phyloP scores from a whole-genome alignment of 345 rosid genomes.

The Rhizophora mangle region DNA sequence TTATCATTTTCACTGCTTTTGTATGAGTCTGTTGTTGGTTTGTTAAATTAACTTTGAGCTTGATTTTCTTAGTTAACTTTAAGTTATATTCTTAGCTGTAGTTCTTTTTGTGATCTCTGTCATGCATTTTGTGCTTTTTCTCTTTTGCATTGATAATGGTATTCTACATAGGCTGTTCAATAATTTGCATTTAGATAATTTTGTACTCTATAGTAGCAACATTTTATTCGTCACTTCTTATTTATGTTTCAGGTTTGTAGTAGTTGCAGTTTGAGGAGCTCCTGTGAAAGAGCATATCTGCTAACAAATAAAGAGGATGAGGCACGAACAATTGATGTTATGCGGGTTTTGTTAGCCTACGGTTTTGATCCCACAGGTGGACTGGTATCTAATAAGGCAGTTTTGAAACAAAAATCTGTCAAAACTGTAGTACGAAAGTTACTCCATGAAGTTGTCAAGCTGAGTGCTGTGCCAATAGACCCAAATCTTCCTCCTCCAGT shows the following conservation, averaged over 20 bases:
- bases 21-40: neutral
- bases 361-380: constrained; percentile 68
- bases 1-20: neutral
- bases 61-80: no score
- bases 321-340: constrained; percentile 77
- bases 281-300: constrained; percentile 83
- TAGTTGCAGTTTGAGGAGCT: constrained; percentile 81
- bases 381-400: constrained; percentile 52
- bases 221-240: constrained; percentile 21
- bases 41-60: no score
- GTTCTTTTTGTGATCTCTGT: neutral
- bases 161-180: no score
- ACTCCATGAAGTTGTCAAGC: constrained; percentile 78
- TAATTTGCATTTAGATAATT: neutral
- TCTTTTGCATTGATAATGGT: no score
- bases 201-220: constrained; percentile 11
- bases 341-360: constrained; percentile 75
- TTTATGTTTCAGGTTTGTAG: constrained; percentile 77
- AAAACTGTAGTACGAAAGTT: constrained; percentile 82
- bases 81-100: neutral
- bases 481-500: constrained; percentile 95
- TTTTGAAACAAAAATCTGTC: constrained; percentile 68
- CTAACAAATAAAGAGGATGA: constrained; percentile 90
- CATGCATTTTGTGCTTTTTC: neutral
- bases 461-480: constrained; percentile 88